phyloP scores from a whole-genome alignment of 1,139 yeast species.

The Geotrichum bryndzae region DNA sequence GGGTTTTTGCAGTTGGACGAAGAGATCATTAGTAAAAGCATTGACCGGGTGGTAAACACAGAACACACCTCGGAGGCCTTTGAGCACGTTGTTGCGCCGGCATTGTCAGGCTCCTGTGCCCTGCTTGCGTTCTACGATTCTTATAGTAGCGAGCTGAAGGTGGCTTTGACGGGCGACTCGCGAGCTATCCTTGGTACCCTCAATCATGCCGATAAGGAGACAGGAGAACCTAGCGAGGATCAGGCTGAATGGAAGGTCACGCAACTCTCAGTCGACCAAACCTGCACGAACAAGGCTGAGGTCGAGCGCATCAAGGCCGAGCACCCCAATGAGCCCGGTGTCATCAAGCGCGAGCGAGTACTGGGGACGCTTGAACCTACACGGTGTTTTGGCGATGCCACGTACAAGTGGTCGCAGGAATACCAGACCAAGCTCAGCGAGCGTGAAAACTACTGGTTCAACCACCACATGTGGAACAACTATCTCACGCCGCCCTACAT shows the following conservation, averaged over 20 bases:
- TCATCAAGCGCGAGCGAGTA: slow-evolving; percentile 75
- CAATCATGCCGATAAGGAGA: slow-evolving; percentile 27
- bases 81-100: slow-evolving; percentile 74
- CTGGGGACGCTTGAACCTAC: slow-evolving; percentile 95
- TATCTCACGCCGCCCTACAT: slow-evolving; percentile 82
- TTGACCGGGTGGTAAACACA: slow-evolving; percentile 60
- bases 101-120: slow-evolving; percentile 93
- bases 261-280: slow-evolving; percentile 85
- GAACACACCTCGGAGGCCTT: slow-evolving; percentile 58
- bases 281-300: slow-evolving; percentile 87
- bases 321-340: slow-evolving; percentile 85
- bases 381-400: slow-evolving; percentile 94
- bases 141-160: slow-evolving; percentile 60
- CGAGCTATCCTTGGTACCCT: slow-evolving; percentile 82
- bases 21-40: slow-evolving; percentile 73
- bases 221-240: slow-evolving; percentile 5
- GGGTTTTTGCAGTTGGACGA: slow-evolving; percentile 83
- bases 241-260: slow-evolving; percentile 78
- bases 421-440: slow-evolving; percentile 48
- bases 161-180: slow-evolving; percentile 96
- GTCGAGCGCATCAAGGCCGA: slow-evolving; percentile 76
- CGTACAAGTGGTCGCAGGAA: slow-evolving; percentile 76
- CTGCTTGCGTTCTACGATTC: slow-evolving; percentile 82
- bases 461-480: slow-evolving; percentile 27
- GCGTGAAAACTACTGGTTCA: background rate